These are phyloP conservation scores for Phytophthora chlamydospora DNA, from an alignment of 352 stramenopile species.

Conservation along the genomic window DNA sequence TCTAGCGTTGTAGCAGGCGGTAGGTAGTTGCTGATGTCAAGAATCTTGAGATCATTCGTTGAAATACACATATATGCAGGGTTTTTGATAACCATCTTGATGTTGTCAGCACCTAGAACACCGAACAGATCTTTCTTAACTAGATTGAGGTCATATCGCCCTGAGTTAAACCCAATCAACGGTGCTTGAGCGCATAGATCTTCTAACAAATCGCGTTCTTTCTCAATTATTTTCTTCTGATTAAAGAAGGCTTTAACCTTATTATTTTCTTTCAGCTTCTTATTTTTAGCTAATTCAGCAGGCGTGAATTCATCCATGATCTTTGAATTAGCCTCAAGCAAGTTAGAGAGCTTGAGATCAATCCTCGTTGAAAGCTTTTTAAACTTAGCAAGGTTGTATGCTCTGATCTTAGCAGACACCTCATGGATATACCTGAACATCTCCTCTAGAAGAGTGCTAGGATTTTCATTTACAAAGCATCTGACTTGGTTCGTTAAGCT, in stretches of 20 bases:
- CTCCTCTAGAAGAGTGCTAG: no score
- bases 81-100: conserved; percentile 27
- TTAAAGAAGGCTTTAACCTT: no score
- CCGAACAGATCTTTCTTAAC: conserved; percentile 17
- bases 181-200: background rate
- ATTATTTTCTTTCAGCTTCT: background rate
- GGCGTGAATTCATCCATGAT: no score
- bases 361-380: no score
- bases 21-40: conserved; percentile 42
- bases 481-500: no score
- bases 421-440: background rate
- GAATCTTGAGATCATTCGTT: conserved; percentile 28
- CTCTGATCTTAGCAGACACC: background rate
- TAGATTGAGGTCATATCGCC: conserved; percentile 2
- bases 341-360: no score
- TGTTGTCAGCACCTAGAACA: conserved; percentile 7
- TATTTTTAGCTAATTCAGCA: no score
- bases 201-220: background rate
- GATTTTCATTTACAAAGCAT: no score
- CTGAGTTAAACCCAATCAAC: background rate
- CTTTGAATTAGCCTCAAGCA: no score
- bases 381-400: no score
- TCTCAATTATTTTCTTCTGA: no score
- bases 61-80: conserved; percentile 20
- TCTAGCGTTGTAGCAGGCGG: conserved; percentile 32